Percentiles rank a stretch among this genome's conserved stretches.
These are phyloP conservation scores for Pelargonium myrrhifolium DNA, from an alignment of 441 rosid genomes.

Conservation along the genomic window DNA sequence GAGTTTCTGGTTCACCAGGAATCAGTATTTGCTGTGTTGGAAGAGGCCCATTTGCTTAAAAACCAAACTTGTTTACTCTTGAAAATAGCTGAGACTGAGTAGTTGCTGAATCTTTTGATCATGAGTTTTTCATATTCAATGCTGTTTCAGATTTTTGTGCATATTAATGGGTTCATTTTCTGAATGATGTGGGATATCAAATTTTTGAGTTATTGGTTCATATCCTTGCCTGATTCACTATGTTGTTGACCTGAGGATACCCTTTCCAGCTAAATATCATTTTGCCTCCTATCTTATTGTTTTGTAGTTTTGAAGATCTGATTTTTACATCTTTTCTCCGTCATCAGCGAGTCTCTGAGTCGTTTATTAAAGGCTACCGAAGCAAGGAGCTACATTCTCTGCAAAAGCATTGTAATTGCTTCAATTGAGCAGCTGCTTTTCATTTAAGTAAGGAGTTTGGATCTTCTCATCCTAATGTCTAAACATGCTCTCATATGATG, in stretches of 20 bases:
- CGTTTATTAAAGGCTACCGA: conserved; percentile 17
- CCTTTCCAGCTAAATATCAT: background rate
- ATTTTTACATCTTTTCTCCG: conserved; percentile 3
- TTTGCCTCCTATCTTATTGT: background rate
- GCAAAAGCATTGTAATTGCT: conserved; percentile 14
- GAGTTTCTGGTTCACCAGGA: conserved; percentile 8
- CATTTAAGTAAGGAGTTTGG: conserved; percentile 1
- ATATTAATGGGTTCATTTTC: conserved; percentile 1
- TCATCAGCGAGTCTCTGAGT: conserved; percentile 13
- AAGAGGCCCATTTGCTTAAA: conserved; percentile 30
- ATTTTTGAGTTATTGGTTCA: background rate
- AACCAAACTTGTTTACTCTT: conserved; percentile 14
- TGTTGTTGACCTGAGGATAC: background rate
- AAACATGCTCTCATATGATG: conserved; percentile 9
- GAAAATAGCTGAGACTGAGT: background rate
- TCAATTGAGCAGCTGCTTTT: conserved; percentile 25
- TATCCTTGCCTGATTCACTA: background rate
- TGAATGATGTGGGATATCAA: background rate
- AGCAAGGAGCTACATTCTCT: conserved; percentile 19
- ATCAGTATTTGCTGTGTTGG: conserved; percentile 12
- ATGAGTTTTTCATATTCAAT: conserved; percentile 12
- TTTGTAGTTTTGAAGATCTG: conserved; percentile 23
- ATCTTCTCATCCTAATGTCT: conserved; percentile 5
- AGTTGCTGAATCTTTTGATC: background rate
- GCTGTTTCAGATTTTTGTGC: conserved; percentile 14